phyloP scores from a whole-genome alignment of 768 basidiomycete species.

The Pisolithus tinctorius region DNA sequence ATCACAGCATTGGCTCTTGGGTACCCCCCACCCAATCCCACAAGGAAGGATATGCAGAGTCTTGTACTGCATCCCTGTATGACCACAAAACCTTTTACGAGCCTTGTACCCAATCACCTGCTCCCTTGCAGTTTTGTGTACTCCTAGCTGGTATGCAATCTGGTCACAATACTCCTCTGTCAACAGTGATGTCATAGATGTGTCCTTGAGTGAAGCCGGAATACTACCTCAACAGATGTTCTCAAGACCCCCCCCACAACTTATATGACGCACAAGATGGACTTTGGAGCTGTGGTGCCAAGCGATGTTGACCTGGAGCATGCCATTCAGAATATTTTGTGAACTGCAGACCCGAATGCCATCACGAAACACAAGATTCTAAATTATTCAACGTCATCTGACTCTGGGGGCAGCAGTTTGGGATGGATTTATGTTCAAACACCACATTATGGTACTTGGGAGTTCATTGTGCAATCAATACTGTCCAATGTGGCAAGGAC shows the following conservation, averaged over 20 bases:
- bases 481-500: no score
- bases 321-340: constrained; percentile 67
- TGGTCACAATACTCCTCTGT: constrained; percentile 67
- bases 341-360: constrained; percentile 75
- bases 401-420: constrained; percentile 60
- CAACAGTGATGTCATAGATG: constrained; percentile 24
- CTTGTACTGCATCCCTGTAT: constrained; percentile 72
- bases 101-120: constrained; percentile 64
- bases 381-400: constrained; percentile 47
- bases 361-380: constrained; percentile 88
- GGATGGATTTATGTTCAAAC: constrained; percentile 49
- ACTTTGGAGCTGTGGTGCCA: constrained; percentile 42
- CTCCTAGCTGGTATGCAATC: constrained; percentile 66
- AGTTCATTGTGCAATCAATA: no score
- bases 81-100: constrained; percentile 88
- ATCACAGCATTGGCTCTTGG: constrained; percentile 93
- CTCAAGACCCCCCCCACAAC: constrained; percentile 63
- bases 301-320: constrained; percentile 68
- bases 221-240: constrained; percentile 55
- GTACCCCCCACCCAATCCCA: constrained; percentile 68
- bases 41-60: constrained; percentile 72
- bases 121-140: constrained; percentile 58
- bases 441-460: no score
- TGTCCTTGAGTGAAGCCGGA: constrained; percentile 26
- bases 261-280: constrained; percentile 46